Evolutionary conservation across 129 eudicot genomes (phyloP), one percentile per base, ranked within the genome.

Genomic region (Tagetes patula): DNA sequence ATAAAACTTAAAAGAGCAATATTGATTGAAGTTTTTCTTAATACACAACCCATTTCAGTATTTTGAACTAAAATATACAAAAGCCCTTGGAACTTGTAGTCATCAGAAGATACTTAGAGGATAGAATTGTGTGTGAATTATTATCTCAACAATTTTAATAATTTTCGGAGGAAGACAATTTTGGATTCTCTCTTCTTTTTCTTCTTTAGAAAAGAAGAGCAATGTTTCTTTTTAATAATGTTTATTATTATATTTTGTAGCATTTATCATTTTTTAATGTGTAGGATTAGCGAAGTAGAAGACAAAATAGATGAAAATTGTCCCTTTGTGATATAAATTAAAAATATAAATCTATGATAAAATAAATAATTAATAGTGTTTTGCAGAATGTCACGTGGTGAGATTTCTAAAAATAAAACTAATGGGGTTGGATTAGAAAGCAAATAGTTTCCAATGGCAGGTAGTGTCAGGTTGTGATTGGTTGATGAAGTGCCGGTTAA

Each of bases 51-150:
- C 9, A 50, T 58, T 58, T 30, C n/a, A 3, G 27, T 20, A 56
- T 30, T 59, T 58, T 41, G 36, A 2, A 36, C 12, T 13, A 12
- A 59, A 9, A 39, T 7, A 47, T 5, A 63, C 49, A 74, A 6
- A 30, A 67, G 37, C 70, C 43, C 65, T 70, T 47, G 81, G 46
- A 60, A 59, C 27, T 59, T 60, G 81, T 69, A 77, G 81, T 47
- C 54, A 77, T 60, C 71, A 30, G 36, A 77, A 76, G 70, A 76
- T 56, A 67, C 75, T 77, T 3, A 20, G 43, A 6, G 81, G 81
- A 77, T 77, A 77, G 81, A 77, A 77, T 69, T 61, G 75, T 49
- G 52, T 4, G 67, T 69, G 81, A 47, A 70, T 48, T 59, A 40
- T 61, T 77, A 77, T 77, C 76, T 61, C 48, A 20, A 33, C 11